These are phyloP conservation scores for Lactarius evosmus DNA, from an alignment of 768 basidiomycete species.

Conservation along the genomic window DNA sequence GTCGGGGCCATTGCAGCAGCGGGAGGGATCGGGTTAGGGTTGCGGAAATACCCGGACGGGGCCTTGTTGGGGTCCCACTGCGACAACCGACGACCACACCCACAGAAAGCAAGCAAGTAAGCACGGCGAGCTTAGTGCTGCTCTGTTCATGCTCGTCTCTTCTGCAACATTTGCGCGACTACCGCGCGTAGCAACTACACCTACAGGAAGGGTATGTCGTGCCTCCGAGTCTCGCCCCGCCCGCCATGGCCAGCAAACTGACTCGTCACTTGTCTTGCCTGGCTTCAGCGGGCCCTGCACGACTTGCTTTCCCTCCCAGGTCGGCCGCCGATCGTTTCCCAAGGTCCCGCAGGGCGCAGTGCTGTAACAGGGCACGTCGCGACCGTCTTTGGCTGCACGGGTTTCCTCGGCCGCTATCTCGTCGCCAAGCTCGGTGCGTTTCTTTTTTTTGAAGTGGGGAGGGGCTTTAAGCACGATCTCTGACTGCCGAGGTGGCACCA, in stretches of 20 bases:
- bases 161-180: conserved; percentile 26
- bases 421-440: conserved; percentile 86
- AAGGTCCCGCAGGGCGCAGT: conserved; percentile 81
- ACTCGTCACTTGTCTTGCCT: conserved; percentile 6
- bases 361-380: conserved; percentile 87
- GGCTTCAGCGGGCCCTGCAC: conserved; percentile 65
- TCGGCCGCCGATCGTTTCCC: conserved; percentile 64
- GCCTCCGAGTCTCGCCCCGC: background rate
- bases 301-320: conserved; percentile 62
- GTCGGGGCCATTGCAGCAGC: too few species aligned
- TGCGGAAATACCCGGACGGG: conserved; percentile 18
- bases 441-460: background rate
- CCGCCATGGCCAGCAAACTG: background rate
- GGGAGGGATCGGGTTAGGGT: conserved; percentile 24
- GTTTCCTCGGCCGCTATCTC: conserved; percentile 92
- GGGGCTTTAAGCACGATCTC: background rate
- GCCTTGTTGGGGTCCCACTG: background rate
- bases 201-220: conserved; percentile 16
- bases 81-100: background rate
- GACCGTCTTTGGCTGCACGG: conserved; percentile 96
- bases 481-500: background rate
- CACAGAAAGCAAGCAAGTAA: background rate
- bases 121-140: background rate
- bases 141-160: conserved; percentile 42
- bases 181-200: conserved; percentile 15